Conservation (phyloP, 768 basidiomycete genomes). For the Symmetrospora coprosmae region DNA sequence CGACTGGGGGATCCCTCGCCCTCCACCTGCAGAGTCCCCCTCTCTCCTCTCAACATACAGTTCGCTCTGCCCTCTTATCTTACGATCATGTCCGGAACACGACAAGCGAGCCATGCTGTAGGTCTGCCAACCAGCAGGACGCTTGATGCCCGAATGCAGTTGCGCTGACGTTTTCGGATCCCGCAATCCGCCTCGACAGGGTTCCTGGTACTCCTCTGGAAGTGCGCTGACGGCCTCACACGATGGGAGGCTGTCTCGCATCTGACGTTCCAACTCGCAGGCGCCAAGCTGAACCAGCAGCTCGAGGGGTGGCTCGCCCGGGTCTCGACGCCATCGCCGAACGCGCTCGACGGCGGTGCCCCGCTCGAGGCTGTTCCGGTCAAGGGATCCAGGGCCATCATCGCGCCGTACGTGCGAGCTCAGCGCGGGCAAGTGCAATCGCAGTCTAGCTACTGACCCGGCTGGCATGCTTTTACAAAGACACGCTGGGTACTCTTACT, state of each 20-base stretch:
- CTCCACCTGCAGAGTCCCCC: too few relatives aligned
- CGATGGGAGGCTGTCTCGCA: not conserved
- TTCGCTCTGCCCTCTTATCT: too few relatives aligned
- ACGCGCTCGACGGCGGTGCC: constrained; percentile 37
- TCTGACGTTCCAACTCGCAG: constrained; percentile 38
- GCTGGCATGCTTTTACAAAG: constrained; percentile 39
- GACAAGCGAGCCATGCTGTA: constrained; percentile 16
- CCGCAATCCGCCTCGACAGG: too few relatives aligned
- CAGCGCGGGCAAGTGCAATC: not conserved
- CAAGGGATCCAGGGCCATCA: constrained; percentile 64
- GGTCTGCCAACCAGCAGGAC: not conserved
- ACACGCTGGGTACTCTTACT: constrained; percentile 91
- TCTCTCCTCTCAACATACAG: too few relatives aligned
- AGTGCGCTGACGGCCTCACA: not conserved
- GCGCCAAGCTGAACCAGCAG: constrained; percentile 47
- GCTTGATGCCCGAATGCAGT: not conserved
- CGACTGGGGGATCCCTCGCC: too few relatives aligned
- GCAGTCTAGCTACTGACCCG: too few relatives aligned
- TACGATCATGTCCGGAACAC: too few relatives aligned
- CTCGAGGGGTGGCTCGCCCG: constrained; percentile 38
- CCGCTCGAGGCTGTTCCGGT: constrained; percentile 42
- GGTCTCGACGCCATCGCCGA: constrained; percentile 46
- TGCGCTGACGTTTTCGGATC: not conserved
- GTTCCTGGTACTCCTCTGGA: constrained; percentile 15
- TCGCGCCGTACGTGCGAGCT: constrained; percentile 60